A percentile compares a stretch with the other conserved stretches of the same genome.
Evolutionary conservation across 257 asterid genomes (phyloP).

Genomic region (Solanum rostratum): DNA sequence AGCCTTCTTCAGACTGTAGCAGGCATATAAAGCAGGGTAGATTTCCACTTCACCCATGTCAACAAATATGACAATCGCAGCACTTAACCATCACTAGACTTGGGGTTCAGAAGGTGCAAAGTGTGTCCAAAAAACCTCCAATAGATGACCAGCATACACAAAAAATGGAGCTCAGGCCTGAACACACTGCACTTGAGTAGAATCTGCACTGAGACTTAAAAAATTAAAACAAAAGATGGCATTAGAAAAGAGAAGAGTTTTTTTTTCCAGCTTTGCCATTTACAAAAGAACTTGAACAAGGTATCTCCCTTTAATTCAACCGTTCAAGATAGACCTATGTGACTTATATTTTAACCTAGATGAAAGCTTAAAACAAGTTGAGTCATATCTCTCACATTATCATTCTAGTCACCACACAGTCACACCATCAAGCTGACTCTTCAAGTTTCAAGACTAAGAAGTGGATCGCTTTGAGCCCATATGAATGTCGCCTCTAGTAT

Average conservation of each 20-base stretch:
- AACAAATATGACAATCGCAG: too few species aligned
- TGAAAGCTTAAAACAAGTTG: background rate
- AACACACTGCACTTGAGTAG: background rate
- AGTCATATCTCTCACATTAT: too few species aligned
- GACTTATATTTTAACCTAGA: background rate
- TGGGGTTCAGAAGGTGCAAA: too few species aligned
- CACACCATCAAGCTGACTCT: background rate
- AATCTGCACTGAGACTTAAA: background rate
- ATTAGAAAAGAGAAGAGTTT: background rate
- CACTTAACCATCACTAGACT: too few species aligned
- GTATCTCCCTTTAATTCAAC: background rate
- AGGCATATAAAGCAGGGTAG: too few species aligned
- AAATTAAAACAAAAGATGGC: background rate
- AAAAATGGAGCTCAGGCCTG: too few species aligned
- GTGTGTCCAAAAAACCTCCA: too few species aligned
- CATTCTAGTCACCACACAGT: background rate
- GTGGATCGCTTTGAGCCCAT: background rate
- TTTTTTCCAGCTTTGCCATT: background rate
- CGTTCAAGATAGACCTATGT: background rate
- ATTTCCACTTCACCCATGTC: too few species aligned
- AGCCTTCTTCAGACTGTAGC: background rate
- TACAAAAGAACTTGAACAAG: background rate
- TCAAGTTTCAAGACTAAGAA: background rate
- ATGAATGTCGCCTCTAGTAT: background rate
- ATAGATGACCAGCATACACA: too few species aligned